Base-by-base conservation (phyloP, 2,329 filamentous ascomycete species). In the Cladosporium sp. region DNA sequence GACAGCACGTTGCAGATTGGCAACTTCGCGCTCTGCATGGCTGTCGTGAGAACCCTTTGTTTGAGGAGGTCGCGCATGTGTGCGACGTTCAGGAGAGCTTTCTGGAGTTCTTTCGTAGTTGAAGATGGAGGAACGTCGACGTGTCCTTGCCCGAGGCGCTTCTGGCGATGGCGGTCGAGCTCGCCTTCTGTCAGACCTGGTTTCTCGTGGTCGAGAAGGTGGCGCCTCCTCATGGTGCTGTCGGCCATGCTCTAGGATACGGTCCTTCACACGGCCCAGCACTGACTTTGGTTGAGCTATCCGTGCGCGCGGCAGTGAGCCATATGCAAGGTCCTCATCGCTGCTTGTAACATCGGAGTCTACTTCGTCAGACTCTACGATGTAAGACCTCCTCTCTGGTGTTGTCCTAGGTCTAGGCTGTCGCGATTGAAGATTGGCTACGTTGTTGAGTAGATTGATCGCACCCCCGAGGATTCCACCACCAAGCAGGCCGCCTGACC, bases 381-480 rank as follows among this genome's bases (percentile, higher is more conserved):
- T 10, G 17, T 55, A 47, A 6, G 32, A 42, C 13, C 20, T 24
- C 15, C 37, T 40, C n/a, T 40, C 37, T 9, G 24, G 15, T 5
- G 20, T 35, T 32, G 28, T 55, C 6, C 39, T 45, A 9, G 52
- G 52, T 17, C 22, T 35, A 22, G 44, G 13, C 24, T 40, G 52
- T 9, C 52, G 32, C 6, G 40, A 9, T 20, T 55, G 52, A 19
- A 40, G 9, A 22, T 37, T 55, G 25, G 52, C 32, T 15, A 65
- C 50, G 34, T 63, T 64, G 25, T 65, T 66, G 6, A 68, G 51
- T 19, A 70, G 20, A 28, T 62, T 62, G 40, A 67, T 64, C 3
- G 66, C 65, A 56, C 60, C 64, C 12, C 64, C 65, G 9, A 70
- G 57, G 2, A 68, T 47, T n/a, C 64, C 63, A 20, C 58, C 58